Percentiles rank a stretch among this genome's conserved stretches.
phyloP scores from a whole-genome alignment of 768 basidiomycete genomes.

The Punctularia strigosozonata region DNA sequence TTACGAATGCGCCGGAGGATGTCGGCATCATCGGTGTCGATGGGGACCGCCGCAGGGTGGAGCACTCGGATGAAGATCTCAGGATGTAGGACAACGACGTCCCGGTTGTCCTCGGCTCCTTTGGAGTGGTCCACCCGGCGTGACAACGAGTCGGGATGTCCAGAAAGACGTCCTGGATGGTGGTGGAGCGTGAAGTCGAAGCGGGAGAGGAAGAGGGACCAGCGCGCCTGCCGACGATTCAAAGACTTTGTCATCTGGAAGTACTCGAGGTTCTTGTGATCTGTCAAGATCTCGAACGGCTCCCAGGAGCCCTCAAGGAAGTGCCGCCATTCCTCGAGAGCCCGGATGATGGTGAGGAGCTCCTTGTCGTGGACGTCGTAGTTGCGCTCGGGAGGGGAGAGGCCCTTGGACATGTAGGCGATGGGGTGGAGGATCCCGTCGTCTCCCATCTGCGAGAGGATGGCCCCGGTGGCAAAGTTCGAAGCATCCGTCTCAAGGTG shows the following conservation, averaged over 20 bases:
- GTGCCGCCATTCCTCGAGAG: slow-evolving; percentile 14
- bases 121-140: background rate
- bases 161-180: background rate
- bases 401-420: slow-evolving; percentile 11
- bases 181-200: slow-evolving; percentile 7
- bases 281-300: slow-evolving; percentile 13
- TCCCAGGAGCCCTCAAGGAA: slow-evolving; percentile 11
- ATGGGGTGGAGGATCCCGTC: slow-evolving; percentile 13
- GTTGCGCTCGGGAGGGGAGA: slow-evolving; percentile 12
- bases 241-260: slow-evolving; percentile 14
- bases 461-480: slow-evolving; percentile 15
- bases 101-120: slow-evolving; percentile 1
- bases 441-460: slow-evolving; percentile 14
- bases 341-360: slow-evolving; percentile 21
- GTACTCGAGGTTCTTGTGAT: slow-evolving; percentile 20
- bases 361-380: slow-evolving; percentile 22
- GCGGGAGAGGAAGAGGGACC: slow-evolving; percentile 12
- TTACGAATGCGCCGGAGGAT: background rate
- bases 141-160: slow-evolving; percentile 1
- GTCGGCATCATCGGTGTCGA: background rate
- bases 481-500: slow-evolving; percentile 5
- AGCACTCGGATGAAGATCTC: background rate
- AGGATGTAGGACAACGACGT: slow-evolving; percentile 1
- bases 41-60: background rate
- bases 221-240: slow-evolving; percentile 20